Evolutionary conservation across 1,284 basidiomycete species (phyloP), one percentile per base, ranked within the genome.

Genomic region (Ustilago xerochloae): DNA sequence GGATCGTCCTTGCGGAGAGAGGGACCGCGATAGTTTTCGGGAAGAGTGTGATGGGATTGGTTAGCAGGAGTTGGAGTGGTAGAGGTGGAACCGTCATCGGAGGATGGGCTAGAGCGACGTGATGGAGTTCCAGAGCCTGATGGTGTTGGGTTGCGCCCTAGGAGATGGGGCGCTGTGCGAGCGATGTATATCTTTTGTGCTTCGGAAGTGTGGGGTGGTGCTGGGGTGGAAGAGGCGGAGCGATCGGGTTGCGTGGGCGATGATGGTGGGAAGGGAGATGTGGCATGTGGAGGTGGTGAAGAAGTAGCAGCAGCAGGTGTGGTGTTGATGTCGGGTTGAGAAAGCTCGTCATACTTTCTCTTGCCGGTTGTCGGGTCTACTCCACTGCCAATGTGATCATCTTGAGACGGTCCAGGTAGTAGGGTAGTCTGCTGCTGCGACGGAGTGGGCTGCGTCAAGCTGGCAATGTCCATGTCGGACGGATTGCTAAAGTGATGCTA

Each of bases 21-120:
- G 1, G 81, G 81, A 10, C 79, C 81, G 12, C 79, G 73, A 43
- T 73, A 82, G 30, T 61, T 59, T 10, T 64, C 50, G 4, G 79
- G 79, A n/a, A 80, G 35, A 13, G 50, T 52, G 53, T 76, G 77
- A 39, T 68, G 65, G 16, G 67, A 67, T 54, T 62, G 55, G 24
- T 65, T 54, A 35, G 63, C 29, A 2, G 55, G 29, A 6, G 47
- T 51, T 3, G 62, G 64, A 13, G 62, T 57, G 32, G 58, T 48
- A 0, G 53, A 38, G n/a, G 28, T 22, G 28, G 46, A 51, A n/a
- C 65, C 73, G 16, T 69, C 68, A 8, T 75, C 68, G 2, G 61
- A 67, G 30, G 53, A 59, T 16, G 68, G 68, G 26, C 68, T 72
- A 12, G 68, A 75, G 8, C 68, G 45, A 8, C 57, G 54, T 0